Conservation (phyloP, 106 monocot species). For the Acorus gramineus region DNA sequence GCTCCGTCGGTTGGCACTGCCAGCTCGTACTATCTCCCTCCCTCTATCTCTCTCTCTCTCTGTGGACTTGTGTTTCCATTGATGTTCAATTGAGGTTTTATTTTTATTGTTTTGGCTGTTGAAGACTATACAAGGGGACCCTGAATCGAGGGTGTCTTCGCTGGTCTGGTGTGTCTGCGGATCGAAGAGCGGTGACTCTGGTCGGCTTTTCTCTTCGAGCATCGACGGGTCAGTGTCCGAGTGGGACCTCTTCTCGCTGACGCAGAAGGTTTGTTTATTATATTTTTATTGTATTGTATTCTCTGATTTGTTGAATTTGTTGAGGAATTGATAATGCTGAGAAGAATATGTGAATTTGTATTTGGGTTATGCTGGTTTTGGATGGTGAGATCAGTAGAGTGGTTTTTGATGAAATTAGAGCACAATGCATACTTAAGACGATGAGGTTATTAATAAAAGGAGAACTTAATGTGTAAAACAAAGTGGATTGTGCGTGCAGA, state of each 20-base stretch:
- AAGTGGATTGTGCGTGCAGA: too few species aligned
- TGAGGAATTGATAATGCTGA: too few species aligned
- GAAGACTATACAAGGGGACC: constrained; percentile 76
- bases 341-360: too few species aligned
- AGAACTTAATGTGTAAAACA: too few species aligned
- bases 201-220: constrained; percentile 71
- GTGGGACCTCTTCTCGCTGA: constrained; percentile 77
- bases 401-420: too few species aligned
- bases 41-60: background rate
- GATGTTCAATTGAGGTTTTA: background rate
- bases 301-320: too few species aligned
- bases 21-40: constrained; percentile 37
- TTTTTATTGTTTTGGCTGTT: constrained; percentile 11
- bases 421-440: too few species aligned
- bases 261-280: constrained; percentile 47
- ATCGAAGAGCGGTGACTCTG: constrained; percentile 11
- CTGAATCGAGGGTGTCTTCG: constrained; percentile 62
- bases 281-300: too few species aligned
- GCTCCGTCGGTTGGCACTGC: constrained; percentile 96
- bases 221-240: constrained; percentile 87
- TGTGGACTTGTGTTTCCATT: background rate
- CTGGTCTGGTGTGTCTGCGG: constrained; percentile 48
- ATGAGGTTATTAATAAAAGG: too few species aligned
- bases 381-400: too few species aligned
- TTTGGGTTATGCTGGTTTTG: too few species aligned